Evolutionary conservation across 257 asterid species (phyloP), one percentile per base, ranked within the genome.

Genomic region (Echium plantagineum): DNA sequence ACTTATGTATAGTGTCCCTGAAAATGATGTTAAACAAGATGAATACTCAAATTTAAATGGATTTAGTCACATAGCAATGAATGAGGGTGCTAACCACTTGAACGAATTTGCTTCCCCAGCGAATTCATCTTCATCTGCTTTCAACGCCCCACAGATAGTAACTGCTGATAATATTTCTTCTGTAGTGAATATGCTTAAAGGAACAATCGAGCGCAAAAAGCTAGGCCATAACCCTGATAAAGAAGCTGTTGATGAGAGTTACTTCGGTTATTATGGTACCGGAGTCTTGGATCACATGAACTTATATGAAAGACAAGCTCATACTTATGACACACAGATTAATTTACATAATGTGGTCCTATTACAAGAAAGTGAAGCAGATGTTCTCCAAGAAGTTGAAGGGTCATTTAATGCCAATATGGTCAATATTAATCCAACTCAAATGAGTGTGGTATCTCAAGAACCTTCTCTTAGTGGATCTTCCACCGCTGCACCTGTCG

Each of bases 391-490:
- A 64, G 70, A 71, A 4, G 74, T 68, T 20, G 89, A 77, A 47
- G 83, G 79, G 65, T 75, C 94, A 7, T 71, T 81, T 55, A 69
- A 66, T 48, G 56, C 52, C 52, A 51, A 67, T 20, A 24, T 85
- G 71, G 90, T 80, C 61, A 79, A 82, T 56, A 57, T 80, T 42
- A 82, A 82, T 70, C 82, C 69, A 1, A 55, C 63, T 31, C 87
- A 69, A 16, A 72, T 77, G 77, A 74, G 71, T 69, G 65, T 72
- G 15, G 30, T 75, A 15, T 85, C 95, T 26, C 72, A 73, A 69
- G 95, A 83, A 68, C 87, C 90, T 63, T 85, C 90, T 61, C 93
- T 81, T 63, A 89, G 95, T 60, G 96, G 82, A 81, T 85, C 96
- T 56, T 85, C 96, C 5, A 85, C 84, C 56, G 88, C 82, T 63